Conservation (phyloP, 257 asterid genomes). For the Salvia rosmarinus region DNA sequence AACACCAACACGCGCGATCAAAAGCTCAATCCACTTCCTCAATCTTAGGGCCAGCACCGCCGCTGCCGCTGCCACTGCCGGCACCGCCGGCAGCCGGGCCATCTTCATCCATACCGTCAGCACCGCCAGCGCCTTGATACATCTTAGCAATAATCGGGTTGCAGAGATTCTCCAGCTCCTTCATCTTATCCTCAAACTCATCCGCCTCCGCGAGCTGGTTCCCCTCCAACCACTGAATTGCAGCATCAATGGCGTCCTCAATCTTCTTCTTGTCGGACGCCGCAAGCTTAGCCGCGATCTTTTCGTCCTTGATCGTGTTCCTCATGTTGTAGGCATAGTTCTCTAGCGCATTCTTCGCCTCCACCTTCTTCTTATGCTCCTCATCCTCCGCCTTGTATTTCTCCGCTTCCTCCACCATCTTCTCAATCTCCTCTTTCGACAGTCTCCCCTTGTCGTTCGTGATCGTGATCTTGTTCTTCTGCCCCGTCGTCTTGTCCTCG, state of each 20-base stretch:
- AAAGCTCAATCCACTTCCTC: constrained; percentile 42
- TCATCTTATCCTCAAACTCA: constrained; percentile 46
- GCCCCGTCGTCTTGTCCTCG: constrained; percentile 47
- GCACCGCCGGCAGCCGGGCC: constrained; percentile 32
- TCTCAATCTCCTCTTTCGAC: constrained; percentile 47
- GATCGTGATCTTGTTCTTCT: constrained; percentile 47
- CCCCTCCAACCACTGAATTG: constrained; percentile 44
- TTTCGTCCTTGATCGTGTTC: constrained; percentile 47
- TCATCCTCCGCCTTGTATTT: constrained; percentile 47
- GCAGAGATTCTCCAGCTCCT: constrained; percentile 41
- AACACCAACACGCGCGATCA: neutral
- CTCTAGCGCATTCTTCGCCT: constrained; percentile 41
- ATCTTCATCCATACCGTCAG: constrained; percentile 36
- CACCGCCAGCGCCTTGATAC: constrained; percentile 36
- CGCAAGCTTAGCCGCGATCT: constrained; percentile 35
- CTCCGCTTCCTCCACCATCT: constrained; percentile 49
- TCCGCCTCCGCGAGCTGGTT: constrained; percentile 46
- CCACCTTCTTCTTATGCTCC: constrained; percentile 46
- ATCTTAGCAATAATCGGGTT: constrained; percentile 47
- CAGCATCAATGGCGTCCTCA: constrained; percentile 39
- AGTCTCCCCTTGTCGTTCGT: constrained; percentile 44
- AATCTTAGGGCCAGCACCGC: constrained; percentile 42
- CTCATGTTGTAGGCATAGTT: constrained; percentile 48
- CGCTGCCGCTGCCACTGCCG: neutral
- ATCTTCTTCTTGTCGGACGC: constrained; percentile 41